Evolutionary conservation across 257 asterid species (phyloP).

Genomic region (Haberlea rhodopensis): DNA sequence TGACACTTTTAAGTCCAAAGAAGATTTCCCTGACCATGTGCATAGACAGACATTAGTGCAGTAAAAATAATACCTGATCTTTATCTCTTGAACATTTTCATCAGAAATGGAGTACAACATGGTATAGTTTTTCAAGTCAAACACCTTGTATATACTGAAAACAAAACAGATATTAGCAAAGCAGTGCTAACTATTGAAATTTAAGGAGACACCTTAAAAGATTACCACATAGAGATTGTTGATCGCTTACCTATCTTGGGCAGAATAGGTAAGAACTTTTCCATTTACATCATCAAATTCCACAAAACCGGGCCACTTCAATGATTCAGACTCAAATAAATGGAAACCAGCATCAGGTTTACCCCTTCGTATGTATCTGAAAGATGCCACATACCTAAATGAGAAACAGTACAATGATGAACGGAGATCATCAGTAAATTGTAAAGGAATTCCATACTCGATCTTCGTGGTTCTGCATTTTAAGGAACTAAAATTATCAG

Average conservation of each 20-base stretch:
- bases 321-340: conserved; percentile 88
- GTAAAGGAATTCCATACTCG: conserved; percentile 57
- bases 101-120: conserved; percentile 93
- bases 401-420: conserved; percentile 17
- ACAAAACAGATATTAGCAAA: conserved; percentile 25
- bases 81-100: conserved; percentile 72
- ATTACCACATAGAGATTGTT: conserved; percentile 10
- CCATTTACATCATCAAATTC: conserved; percentile 99
- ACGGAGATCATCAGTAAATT: conserved; percentile 7
- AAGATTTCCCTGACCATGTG: too few species aligned
- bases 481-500: conserved; percentile 89
- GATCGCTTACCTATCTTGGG: conserved; percentile 70
- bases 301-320: conserved; percentile 99
- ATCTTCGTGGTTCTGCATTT: conserved; percentile 97
- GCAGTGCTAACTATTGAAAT: conserved; percentile 7
- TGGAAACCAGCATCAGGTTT: conserved; percentile 97
- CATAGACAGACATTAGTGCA: background rate
- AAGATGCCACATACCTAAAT: conserved; percentile 19
- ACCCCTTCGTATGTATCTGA: conserved; percentile 88
- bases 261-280: conserved; percentile 93
- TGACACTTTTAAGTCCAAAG: background rate
- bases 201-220: background rate
- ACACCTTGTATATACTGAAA: conserved; percentile 75
- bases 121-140: conserved; percentile 63
- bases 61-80: conserved; percentile 39